Percentiles rank a stretch among this genome's conserved stretches.
These are phyloP conservation scores for Botrytis squamosa DNA, from an alignment of 2,329 filamentous ascomycete genomes.

Conservation along the genomic window DNA sequence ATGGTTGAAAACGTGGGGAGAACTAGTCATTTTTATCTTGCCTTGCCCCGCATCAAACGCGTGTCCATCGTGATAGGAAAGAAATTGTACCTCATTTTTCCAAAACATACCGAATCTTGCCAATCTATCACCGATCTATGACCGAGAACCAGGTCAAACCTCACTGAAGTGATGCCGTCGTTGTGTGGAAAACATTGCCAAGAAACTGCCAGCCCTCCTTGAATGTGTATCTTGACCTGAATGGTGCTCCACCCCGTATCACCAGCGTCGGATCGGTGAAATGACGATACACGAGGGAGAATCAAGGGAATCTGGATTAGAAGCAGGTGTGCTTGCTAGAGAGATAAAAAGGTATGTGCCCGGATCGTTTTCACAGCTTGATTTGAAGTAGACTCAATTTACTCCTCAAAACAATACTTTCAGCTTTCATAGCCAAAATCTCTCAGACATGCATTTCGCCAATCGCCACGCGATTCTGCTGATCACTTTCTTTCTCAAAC, in stretches of 20 bases:
- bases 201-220: background rate
- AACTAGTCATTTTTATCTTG: background rate
- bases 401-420: background rate
- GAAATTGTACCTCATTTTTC: background rate
- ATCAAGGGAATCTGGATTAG: background rate
- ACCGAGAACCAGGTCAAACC: background rate
- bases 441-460: background rate
- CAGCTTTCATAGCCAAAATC: background rate
- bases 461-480: conserved; percentile 16
- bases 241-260: background rate
- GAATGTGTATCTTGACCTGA: background rate
- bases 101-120: background rate
- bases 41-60: conserved; percentile 1
- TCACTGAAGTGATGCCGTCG: background rate
- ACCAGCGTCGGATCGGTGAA: background rate
- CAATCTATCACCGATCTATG: conserved; percentile 15
- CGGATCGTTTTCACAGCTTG: background rate
- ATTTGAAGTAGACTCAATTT: background rate
- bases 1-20: background rate
- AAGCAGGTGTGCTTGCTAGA: background rate
- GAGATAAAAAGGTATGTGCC: background rate
- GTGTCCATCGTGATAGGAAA: background rate
- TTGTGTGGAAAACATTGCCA: background rate
- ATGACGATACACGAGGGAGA: background rate
- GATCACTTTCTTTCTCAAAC: conserved; percentile 15